Conservation (phyloP, 352 stramenopile genomes). For the Globisporangium paroecandrum region DNA sequence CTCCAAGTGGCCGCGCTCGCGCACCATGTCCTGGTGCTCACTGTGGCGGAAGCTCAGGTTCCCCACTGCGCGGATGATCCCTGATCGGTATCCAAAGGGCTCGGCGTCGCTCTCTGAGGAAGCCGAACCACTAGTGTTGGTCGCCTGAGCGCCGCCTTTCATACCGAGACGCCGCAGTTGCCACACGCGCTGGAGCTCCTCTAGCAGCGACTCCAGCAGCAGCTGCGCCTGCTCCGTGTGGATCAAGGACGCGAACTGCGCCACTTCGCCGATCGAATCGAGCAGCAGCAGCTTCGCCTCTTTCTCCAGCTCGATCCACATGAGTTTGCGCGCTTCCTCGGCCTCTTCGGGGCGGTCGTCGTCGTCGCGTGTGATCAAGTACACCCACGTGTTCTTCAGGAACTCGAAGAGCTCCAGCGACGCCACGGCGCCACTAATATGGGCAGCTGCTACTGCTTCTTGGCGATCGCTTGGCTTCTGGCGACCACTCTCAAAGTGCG, state of each 20-base stretch:
- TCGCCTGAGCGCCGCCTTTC: neutral
- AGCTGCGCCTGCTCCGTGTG: constrained; percentile 6
- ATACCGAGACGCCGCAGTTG: constrained; percentile 29
- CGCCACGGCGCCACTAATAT: constrained; percentile 6
- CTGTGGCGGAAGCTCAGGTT: constrained; percentile 79
- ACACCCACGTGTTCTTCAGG: constrained; percentile 50
- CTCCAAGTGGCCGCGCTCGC: constrained; percentile 62
- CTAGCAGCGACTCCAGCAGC: constrained; percentile 42
- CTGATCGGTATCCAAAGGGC: constrained; percentile 69
- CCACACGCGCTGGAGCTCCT: constrained; percentile 65
- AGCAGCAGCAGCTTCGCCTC: constrained; percentile 74
- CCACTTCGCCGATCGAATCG: constrained; percentile 63
- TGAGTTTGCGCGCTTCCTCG: constrained; percentile 53
- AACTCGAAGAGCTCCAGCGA: constrained; percentile 39
- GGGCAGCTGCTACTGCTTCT: constrained; percentile 7
- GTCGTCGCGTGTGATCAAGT: constrained; percentile 35
- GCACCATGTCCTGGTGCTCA: constrained; percentile 73
- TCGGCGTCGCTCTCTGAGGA: constrained; percentile 21
- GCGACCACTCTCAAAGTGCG: constrained; percentile 5
- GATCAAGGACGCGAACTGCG: constrained; percentile 19
- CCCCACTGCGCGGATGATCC: constrained; percentile 73
- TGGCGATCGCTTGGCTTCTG: constrained; percentile 10
- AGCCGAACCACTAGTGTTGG: constrained; percentile 16
- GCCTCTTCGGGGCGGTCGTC: constrained; percentile 60
- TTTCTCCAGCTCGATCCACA: constrained; percentile 78